Conservation (phyloP, 2,329 filamentous ascomycete species). For the Penicillium sclerotiorum region DNA sequence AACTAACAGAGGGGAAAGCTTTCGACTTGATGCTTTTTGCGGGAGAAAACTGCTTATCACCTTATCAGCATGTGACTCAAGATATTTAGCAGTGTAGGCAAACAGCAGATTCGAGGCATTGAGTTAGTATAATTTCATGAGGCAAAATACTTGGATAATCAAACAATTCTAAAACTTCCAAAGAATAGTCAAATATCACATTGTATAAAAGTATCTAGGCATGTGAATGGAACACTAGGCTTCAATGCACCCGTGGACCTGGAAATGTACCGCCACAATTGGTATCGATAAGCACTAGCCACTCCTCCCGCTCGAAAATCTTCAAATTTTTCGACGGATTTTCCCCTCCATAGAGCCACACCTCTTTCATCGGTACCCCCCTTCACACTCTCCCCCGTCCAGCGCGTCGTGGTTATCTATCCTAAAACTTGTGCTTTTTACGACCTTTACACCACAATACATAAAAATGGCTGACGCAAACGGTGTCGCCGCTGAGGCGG, state of each 20-base stretch:
- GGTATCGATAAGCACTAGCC: slow-evolving; percentile 42
- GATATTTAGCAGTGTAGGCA: too few species aligned
- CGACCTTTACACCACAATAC: slow-evolving; percentile 13
- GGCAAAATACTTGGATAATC: too few species aligned
- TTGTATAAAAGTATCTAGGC: too few species aligned
- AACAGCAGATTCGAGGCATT: too few species aligned
- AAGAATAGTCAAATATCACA: too few species aligned
- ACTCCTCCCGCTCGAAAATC: slow-evolving; percentile 36
- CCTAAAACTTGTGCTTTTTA: slow-evolving; percentile 12
- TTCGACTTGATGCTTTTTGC: not conserved
- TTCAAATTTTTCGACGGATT: slow-evolving; percentile 38
- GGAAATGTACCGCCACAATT: slow-evolving; percentile 32
- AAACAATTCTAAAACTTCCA: too few species aligned
- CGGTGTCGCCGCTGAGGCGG: slow-evolving; percentile 49
- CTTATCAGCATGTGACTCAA: slow-evolving; percentile 35
- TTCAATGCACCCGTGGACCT: too few species aligned
- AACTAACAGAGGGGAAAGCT: slow-evolving; percentile 1
- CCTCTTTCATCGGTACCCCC: slow-evolving; percentile 20
- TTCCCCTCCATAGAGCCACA: slow-evolving; percentile 24
- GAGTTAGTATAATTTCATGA: not conserved
- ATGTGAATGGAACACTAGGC: too few species aligned
- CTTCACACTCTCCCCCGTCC: slow-evolving; percentile 19
- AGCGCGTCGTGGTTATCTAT: slow-evolving; percentile 18
- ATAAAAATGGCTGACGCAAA: slow-evolving; percentile 56
- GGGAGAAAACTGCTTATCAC: slow-evolving; percentile 9